These are phyloP conservation scores for Stephania japonica DNA, from an alignment of 164 flowering plant species.

Conservation along the genomic window DNA sequence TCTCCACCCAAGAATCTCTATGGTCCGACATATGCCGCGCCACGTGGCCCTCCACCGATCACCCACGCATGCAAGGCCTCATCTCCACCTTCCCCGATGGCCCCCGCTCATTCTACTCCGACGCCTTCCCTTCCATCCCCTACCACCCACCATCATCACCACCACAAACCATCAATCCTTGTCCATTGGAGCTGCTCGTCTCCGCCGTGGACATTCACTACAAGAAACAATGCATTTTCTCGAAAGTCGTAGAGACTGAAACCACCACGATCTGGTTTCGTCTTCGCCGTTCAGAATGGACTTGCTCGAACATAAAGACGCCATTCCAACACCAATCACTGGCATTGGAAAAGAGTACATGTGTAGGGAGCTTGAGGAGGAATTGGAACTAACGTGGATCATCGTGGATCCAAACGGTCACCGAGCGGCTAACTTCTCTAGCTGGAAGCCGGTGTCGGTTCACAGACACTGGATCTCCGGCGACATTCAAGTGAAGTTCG, in stretches of 20 bases:
- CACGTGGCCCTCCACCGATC: conserved; percentile 59
- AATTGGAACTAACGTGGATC: conserved; percentile 41
- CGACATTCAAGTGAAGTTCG: conserved; percentile 40
- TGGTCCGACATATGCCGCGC: conserved; percentile 51
- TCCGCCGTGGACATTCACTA: conserved; percentile 78
- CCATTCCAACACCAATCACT: conserved; percentile 27
- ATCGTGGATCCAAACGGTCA: conserved; percentile 31
- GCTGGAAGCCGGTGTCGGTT: conserved; percentile 44
- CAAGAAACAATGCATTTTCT: conserved; percentile 32
- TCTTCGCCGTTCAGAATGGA: conserved; percentile 54
- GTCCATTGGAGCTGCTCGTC: conserved; percentile 31
- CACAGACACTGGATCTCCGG: conserved; percentile 58
- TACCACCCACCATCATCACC: neutral
- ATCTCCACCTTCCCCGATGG: conserved; percentile 50
- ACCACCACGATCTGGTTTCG: conserved; percentile 46
- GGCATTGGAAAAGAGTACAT: conserved; percentile 12
- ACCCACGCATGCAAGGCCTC: conserved; percentile 31
- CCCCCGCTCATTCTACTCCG: conserved; percentile 66
- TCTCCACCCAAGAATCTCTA: conserved; percentile 41
- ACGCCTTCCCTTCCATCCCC: conserved; percentile 43
- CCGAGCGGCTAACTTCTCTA: conserved; percentile 52
- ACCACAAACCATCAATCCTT: neutral
- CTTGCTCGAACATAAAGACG: conserved; percentile 46
- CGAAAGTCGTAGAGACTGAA: conserved; percentile 39
- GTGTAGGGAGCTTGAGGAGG: conserved; percentile 27